Base-by-base conservation (phyloP, 441 rosid species). In the Erodium trifolium region DNA sequence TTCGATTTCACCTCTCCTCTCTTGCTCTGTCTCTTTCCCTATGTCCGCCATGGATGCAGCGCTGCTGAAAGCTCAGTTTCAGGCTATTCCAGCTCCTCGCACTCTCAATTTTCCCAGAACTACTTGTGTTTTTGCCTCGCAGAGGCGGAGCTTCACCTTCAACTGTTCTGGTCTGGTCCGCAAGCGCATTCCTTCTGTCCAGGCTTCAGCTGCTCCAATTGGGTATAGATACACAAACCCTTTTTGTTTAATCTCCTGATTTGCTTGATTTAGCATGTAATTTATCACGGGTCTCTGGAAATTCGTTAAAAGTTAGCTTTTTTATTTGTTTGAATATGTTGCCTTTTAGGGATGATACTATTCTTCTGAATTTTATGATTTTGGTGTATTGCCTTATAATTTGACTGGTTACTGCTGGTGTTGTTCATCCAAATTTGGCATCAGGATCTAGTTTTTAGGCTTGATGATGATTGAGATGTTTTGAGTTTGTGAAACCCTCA, bases 1-100 rank as follows among this genome's bases (percentile, higher is more conserved):
- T 4, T 7, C 13, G 41, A 7, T 45, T 45, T 45, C 51, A 2
- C 8, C n/a, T 13, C n/a, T 47, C 11, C 53, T n/a, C 57, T 49
- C n/a, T 49, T 3, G 57, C 57, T 49, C 57, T 49, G 17, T 13
- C 57, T 51, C n/a, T 51, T 51, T 51, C n/a, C 57, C 57, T n/a
- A n/a, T 13, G 17, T 14, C 59, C 0, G 5, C 59, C 59, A 88
- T 91, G 93, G 91, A 85, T 77, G 80, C 85, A 6, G 84, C 79
- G 70, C 68, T 80, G 14, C 69, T 84, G 70, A 73, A 68, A 65
- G 74, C 85, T 66, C 70, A 86, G 9, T 77, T 76, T 53, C 73
- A 80, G 27, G 68, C 79, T 11, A 70, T 80, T 68, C 63, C 69
- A 6, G 8, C 74, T 27, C 13, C 18, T 60, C 35, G 14, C 47